Conservation (phyloP, 2,329 filamentous ascomycete genomes). For the Nemania sp. region DNA sequence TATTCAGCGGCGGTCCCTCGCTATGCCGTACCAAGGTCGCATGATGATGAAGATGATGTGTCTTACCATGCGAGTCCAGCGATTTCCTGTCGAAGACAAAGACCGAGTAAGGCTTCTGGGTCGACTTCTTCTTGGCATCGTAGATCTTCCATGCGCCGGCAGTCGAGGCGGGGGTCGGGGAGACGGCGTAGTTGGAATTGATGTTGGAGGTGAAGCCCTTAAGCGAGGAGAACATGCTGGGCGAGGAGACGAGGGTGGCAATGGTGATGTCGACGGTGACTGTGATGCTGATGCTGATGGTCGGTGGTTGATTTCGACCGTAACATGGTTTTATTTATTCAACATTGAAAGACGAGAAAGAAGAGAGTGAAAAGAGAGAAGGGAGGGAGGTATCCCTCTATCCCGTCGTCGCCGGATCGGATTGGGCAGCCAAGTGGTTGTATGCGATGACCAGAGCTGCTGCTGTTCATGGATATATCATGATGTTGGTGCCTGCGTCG, state of each 20-base stretch:
- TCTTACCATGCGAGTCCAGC: constrained; percentile 66
- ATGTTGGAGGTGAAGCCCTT: constrained; percentile 96
- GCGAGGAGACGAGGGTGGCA: constrained; percentile 8
- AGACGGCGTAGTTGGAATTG: constrained; percentile 85
- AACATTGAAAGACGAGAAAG: neutral
- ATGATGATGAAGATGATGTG: neutral
- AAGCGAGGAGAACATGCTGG: constrained; percentile 86
- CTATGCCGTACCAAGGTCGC: too few species aligned
- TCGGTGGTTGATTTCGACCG: constrained; percentile 26
- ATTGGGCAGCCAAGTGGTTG: too few species aligned
- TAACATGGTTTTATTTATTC: constrained; percentile 27
- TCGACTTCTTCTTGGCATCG: constrained; percentile 96
- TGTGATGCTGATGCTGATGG: neutral
- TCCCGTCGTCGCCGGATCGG: too few species aligned
- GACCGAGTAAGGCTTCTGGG: constrained; percentile 83
- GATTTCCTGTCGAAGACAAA: constrained; percentile 94
- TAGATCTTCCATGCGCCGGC: constrained; percentile 97
- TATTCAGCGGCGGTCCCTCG: neutral
- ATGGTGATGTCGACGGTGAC: too few species aligned
- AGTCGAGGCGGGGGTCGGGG: constrained; percentile 73
- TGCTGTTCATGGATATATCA: too few species aligned
- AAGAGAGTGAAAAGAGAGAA: neutral
- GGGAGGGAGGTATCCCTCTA: too few species aligned
- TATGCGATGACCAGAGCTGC: too few species aligned
- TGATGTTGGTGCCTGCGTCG: too few species aligned